A percentile compares a stretch with the other conserved stretches of the same genome.
phyloP scores from a whole-genome alignment of 2,329 filamentous ascomycete species.

The Septoria petroselini region DNA sequence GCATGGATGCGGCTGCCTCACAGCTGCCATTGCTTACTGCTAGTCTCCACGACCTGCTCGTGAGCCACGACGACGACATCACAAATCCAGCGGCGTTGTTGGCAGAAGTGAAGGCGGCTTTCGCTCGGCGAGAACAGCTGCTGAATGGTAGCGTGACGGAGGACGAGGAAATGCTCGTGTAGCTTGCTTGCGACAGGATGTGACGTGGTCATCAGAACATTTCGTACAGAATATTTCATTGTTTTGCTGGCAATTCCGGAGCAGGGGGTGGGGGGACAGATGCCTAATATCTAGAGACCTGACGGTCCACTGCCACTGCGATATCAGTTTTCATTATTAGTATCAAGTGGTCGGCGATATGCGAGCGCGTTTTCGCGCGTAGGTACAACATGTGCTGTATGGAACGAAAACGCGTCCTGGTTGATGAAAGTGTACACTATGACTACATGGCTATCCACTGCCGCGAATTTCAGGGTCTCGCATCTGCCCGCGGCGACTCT shows the following conservation, averaged over 20 bases:
- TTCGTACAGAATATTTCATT: not conserved
- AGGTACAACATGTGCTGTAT: no score
- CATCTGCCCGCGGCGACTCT: no score
- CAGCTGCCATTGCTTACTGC: slow-evolving; percentile 18
- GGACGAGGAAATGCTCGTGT: slow-evolving; percentile 19
- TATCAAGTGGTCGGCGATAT: not conserved
- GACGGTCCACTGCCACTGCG: not conserved
- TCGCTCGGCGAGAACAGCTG: not conserved
- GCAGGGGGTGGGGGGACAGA: no score
- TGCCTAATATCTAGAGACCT: no score
- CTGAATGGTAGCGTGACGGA: not conserved
- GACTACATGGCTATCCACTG: not conserved
- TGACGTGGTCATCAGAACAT: not conserved
- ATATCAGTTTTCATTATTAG: not conserved
- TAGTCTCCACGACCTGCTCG: no score
- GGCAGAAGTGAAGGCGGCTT: slow-evolving; percentile 19
- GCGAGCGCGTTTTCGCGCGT: no score
- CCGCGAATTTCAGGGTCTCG: no score
- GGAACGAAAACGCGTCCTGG: no score
- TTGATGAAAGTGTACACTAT: slow-evolving; percentile 9
- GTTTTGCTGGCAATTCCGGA: slow-evolving; percentile 8
- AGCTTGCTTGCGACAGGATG: not conserved
- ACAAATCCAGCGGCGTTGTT: slow-evolving; percentile 6
- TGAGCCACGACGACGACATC: slow-evolving; percentile 9
- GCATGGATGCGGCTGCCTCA: slow-evolving; percentile 13